phyloP scores from a whole-genome alignment of 2,329 filamentous ascomycete species.

The Calonectria leucothoes region DNA sequence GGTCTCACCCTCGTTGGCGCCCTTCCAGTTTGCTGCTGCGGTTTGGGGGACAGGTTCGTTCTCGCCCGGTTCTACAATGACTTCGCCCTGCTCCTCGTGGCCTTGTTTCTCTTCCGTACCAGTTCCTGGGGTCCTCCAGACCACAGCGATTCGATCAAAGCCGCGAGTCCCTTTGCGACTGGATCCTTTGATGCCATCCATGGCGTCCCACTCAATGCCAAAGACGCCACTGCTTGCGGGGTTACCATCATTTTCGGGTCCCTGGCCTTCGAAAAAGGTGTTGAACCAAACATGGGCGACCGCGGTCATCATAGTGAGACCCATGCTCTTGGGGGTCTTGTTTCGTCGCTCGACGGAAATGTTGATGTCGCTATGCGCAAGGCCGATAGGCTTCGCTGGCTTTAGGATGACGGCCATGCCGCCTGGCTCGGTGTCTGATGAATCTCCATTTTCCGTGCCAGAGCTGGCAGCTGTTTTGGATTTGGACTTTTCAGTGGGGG shows the following conservation, averaged over 20 bases:
- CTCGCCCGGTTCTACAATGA: constrained; percentile 70
- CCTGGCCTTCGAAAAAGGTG: constrained; percentile 87
- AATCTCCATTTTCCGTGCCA: constrained; percentile 28
- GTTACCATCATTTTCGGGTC: constrained; percentile 74
- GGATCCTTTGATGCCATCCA: constrained; percentile 96
- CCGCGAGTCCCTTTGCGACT: constrained; percentile 83
- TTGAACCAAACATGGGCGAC: constrained; percentile 99
- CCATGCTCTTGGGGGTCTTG: constrained; percentile 79
- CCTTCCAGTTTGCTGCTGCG: constrained; percentile 80
- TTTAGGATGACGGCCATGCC: constrained; percentile 83
- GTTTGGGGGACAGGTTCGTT: constrained; percentile 78
- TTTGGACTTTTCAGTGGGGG: constrained; percentile 37
- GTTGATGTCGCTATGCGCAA: constrained; percentile 89
- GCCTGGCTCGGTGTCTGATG: constrained; percentile 62
- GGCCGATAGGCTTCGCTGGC: constrained; percentile 73
- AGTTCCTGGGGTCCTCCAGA: constrained; percentile 73
- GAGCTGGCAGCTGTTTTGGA: constrained; percentile 26
- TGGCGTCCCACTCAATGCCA: constrained; percentile 69
- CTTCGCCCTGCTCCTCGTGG: constrained; percentile 61
- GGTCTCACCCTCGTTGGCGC: constrained; percentile 56
- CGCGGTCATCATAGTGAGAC: constrained; percentile 89
- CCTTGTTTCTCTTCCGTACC: constrained; percentile 59
- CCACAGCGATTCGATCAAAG: constrained; percentile 84
- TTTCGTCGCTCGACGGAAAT: constrained; percentile 90
- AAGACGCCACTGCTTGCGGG: constrained; percentile 75